Evolutionary conservation across 1,284 basidiomycete genomes (phyloP), one percentile per base, ranked within the genome.

Genomic region (Dichomitus squalens): DNA sequence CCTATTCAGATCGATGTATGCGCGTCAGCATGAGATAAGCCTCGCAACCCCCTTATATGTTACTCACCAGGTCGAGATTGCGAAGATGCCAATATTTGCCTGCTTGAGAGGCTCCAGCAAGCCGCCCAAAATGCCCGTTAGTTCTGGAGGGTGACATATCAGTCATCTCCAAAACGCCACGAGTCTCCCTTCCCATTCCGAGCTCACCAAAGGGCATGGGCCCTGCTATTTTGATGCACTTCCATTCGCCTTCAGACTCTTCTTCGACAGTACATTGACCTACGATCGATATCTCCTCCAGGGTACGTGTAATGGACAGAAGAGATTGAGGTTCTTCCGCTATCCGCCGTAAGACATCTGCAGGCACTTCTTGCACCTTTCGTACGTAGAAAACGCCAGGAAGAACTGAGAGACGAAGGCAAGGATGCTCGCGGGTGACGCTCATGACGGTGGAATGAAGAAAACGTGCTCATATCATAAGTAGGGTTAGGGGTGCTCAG

Each of bases 41-140:
- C 12, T n/a, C 21, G 23, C n/a, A n/a, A n/a, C n/a, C n/a, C n/a
- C n/a, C n/a, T n/a, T n/a, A n/a, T n/a, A n/a, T n/a, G n/a, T 20
- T 12, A 35, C 76, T 63, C 63, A 87, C 87, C 85, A 91, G n/a
- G 88, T 90, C 9, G 87, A 89, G 27, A 87, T 61, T 9, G 80
- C 83, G 67, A 87, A 90, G 5, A 91, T 78, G 0, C 80, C 79
- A 0, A 90, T 73, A 41, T 73, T 71, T 6, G 80, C 82, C 18
- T 72, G 68, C 68, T 83, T 83, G 48, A 90, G 71, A n/a, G 85
- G 83, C 18, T 73, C 72, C 1, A 83, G 78, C 46, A 90, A 76
- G 41, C 79, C 78, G 44, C 80, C 76, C 60, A 90, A 70, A 16
- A 88, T 79, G 2, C 86, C 86, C 9, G 80, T 85, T 57, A 90